These are phyloP conservation scores for Eucalyptus urophylla DNA, from an alignment of 345 rosid species.

Conservation along the genomic window DNA sequence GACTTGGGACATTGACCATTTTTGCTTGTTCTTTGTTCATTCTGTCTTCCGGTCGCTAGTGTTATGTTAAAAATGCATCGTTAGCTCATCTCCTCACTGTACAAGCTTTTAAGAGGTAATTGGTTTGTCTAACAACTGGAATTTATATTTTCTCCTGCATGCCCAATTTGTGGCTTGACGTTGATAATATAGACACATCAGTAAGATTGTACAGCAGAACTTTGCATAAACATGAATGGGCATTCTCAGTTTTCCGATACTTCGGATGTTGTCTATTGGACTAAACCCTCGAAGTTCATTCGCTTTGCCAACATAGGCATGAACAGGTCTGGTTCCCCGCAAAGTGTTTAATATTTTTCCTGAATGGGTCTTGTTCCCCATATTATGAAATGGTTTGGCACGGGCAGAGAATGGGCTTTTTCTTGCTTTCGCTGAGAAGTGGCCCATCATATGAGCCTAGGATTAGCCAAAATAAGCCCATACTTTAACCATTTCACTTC, in stretches of 20 bases:
- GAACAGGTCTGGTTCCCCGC: neutral
- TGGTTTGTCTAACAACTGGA: neutral
- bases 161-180: neutral
- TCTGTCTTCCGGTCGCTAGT: no score
- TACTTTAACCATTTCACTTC: no score
- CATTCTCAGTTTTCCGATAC: neutral
- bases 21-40: no score
- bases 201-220: neutral
- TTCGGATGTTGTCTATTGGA: neutral
- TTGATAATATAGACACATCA: neutral
- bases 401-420: neutral
- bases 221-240: neutral
- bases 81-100: no score
- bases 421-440: neutral
- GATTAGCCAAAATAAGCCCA: neutral
- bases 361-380: neutral
- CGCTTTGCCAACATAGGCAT: neutral
- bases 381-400: neutral
- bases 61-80: no score
- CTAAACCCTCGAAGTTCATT: neutral
- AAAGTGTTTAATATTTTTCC: neutral
- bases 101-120: neutral
- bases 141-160: neutral
- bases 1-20: no score
- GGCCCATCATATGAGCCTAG: neutral